Evolutionary conservation across 2,329 filamentous ascomycete species (phyloP), one percentile per base, ranked within the genome.

Genomic region (Furcasterigmium furcatum): DNA sequence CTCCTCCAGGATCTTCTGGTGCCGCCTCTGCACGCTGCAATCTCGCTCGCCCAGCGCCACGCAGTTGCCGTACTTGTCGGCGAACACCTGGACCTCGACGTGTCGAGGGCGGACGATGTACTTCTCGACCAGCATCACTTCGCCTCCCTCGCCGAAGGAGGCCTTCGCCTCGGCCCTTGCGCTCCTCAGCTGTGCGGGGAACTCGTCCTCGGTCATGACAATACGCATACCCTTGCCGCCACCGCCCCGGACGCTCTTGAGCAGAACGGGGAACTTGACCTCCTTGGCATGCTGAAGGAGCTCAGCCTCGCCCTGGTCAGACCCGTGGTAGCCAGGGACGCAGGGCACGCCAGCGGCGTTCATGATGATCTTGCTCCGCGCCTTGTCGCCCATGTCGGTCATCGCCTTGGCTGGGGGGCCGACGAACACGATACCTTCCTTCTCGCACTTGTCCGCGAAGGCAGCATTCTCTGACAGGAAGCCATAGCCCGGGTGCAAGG

Each of bases 291-390:
- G 83, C 9, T 73, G 70, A 45, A 89, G 62, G 21, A 85, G 64
- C 53, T 80, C 66, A 45, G 70, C 64, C 39, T 78, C 74, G 41
- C 86, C 82, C 69, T 99, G 94, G 43, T 96, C 88, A 1, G 76
- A 59, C 16, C 94, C 94, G 63, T 97, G 94, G 59, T 99, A 99
- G 1, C 94, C 94, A 0, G 94, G 94, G 41, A 99, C 94, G 59
- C 94, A 97, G 5, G 91, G 91, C 4, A 99, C 94, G 9, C 91
- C 90, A n/a, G 94, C 92, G 5, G 83, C 82, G 27, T 82, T 90
- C 94, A 99, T 97, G 61, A 99, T 96, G 62, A 96, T 88, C 67
- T 99, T 99, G 43, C 88, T 94, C 48, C 87, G 78, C 45, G 86
- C 91, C 72, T 96, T 96, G 70, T 95, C 89, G 41, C 91, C 91